These are phyloP conservation scores for Pterocarpus santalinus DNA, from an alignment of 306 rosid species.

Conservation along the genomic window DNA sequence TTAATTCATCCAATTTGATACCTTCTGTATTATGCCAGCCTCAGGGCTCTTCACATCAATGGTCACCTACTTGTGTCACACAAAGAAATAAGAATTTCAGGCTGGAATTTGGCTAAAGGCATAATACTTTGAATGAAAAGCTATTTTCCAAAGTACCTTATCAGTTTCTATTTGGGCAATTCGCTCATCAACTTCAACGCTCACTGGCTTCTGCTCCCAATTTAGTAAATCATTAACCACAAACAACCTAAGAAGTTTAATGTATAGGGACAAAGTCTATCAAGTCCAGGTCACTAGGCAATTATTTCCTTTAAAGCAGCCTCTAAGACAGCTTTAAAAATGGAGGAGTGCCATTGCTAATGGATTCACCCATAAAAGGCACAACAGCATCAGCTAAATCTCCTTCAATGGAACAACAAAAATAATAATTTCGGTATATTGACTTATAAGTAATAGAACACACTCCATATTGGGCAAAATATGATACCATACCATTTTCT, in stretches of 20 bases:
- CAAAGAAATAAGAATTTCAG: conserved; percentile 11
- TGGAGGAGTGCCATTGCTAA: conserved; percentile 69
- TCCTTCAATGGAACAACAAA: conserved; percentile 48
- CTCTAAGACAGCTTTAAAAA: conserved; percentile 54
- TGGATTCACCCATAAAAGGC: conserved; percentile 78
- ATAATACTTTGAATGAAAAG: neutral
- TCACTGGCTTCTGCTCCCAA: conserved; percentile 69
- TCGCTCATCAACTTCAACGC: conserved; percentile 64
- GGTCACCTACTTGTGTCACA: conserved; percentile 60
- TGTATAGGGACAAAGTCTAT: neutral
- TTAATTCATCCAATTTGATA: neutral
- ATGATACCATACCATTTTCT: conserved; percentile 55
- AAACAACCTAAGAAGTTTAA: conserved; percentile 40
- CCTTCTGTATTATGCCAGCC: conserved; percentile 57
- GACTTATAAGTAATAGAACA: neutral
- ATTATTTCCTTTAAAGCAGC: conserved; percentile 9
- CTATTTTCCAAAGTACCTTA: conserved; percentile 49
- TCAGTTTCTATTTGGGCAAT: conserved; percentile 77
- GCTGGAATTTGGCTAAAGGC: neutral
- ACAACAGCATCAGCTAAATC: conserved; percentile 70
- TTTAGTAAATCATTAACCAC: conserved; percentile 34
- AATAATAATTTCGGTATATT: neutral
- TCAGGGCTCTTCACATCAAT: conserved; percentile 74
- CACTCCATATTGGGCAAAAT: neutral
- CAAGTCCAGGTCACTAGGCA: neutral